phyloP scores from a whole-genome alignment of 2,329 filamentous ascomycete species.

The Colletotrichum noveboracense region DNA sequence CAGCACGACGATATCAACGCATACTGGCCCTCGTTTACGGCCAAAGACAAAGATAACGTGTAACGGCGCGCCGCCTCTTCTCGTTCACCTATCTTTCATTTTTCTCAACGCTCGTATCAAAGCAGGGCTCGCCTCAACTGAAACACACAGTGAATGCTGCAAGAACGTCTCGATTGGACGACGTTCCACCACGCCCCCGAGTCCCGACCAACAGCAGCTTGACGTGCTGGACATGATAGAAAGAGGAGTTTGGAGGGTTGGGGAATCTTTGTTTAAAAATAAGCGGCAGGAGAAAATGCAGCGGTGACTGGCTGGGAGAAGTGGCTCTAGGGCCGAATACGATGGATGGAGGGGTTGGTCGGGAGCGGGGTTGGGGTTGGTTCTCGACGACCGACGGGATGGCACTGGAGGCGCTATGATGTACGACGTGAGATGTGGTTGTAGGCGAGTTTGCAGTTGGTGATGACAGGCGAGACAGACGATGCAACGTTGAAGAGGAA shows the following conservation, averaged over 20 bases:
- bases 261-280: constrained; percentile 5
- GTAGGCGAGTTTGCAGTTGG: not conserved
- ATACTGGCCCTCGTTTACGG: not conserved
- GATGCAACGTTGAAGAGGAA: not conserved
- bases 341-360: not conserved
- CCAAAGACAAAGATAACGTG: not conserved
- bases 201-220: not conserved
- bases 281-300: not conserved
- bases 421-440: not conserved
- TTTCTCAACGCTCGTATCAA: not conserved
- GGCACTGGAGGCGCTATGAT: not conserved
- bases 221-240: constrained; percentile 1
- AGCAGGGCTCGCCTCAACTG: not conserved
- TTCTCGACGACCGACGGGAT: not conserved
- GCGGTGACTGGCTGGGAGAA: not conserved
- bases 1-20: not conserved
- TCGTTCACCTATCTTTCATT: not conserved
- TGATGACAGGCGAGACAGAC: not conserved
- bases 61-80: not conserved
- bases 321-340: not conserved
- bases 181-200: not conserved
- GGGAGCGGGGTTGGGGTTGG: not conserved
- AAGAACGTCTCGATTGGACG: constrained; percentile 9
- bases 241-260: constrained; percentile 5
- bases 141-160: not conserved